Conservation (phyloP, 2,329 filamentous ascomycete genomes). For the Neopestalotiopsis rosae region DNA sequence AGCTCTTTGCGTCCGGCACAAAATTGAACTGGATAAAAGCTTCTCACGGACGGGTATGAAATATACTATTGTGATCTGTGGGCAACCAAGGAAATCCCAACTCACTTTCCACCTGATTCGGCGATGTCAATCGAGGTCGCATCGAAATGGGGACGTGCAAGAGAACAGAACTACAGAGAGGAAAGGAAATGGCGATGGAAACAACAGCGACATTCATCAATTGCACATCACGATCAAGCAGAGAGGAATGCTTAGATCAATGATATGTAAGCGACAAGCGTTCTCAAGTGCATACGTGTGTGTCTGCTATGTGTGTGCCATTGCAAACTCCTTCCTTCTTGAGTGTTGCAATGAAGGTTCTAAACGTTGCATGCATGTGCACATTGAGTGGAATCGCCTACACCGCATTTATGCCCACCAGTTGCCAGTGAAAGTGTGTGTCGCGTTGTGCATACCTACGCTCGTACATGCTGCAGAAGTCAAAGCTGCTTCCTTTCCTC, state of each 20-base stretch:
- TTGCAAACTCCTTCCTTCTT: conserved; percentile 12
- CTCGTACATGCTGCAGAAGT: background rate
- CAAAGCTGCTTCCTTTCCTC: background rate
- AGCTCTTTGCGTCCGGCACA: too few species aligned
- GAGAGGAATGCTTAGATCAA: background rate
- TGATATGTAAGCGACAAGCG: background rate
- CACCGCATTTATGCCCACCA: background rate
- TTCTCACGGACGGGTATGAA: too few species aligned
- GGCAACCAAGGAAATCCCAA: too few species aligned
- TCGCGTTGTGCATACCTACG: background rate
- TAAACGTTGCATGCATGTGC: conserved; percentile 12
- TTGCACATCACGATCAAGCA: background rate
- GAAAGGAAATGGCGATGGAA: background rate
- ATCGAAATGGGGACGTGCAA: background rate
- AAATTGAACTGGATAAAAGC: too few species aligned
- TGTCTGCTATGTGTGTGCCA: background rate
- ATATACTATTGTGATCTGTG: too few species aligned
- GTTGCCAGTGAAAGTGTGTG: background rate
- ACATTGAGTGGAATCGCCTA: background rate
- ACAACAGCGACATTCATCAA: background rate
- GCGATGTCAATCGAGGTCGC: background rate
- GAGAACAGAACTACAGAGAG: background rate
- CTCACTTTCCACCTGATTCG: background rate
- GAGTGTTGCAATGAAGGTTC: conserved; percentile 11
- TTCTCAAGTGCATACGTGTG: background rate